phyloP scores from a whole-genome alignment of 2,329 filamentous ascomycete genomes.

The Fusarium avenaceum region DNA sequence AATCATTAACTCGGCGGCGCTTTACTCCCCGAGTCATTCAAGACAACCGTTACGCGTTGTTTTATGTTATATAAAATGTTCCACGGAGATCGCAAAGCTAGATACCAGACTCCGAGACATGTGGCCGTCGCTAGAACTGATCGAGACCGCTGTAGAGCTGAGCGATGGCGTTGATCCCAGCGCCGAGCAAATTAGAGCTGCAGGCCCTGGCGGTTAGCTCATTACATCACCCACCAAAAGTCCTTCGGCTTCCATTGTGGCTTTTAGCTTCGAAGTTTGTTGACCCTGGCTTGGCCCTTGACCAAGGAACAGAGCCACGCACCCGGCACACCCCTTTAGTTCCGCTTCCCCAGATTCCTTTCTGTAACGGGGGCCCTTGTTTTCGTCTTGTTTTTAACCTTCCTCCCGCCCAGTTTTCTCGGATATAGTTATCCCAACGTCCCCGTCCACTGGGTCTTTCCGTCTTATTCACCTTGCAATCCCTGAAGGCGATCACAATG shows the following conservation, averaged over 20 bases:
- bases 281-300: neutral
- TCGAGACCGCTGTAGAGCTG: neutral
- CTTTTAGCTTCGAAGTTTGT: constrained; percentile 27
- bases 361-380: too few species aligned
- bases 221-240: constrained; percentile 21
- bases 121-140: constrained; percentile 2
- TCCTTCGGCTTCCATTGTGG: too few species aligned
- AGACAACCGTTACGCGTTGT: constrained; percentile 2
- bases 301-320: neutral
- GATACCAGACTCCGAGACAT: neutral
- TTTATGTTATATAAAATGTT: too few species aligned
- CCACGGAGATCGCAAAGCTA: neutral
- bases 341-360: constrained; percentile 29
- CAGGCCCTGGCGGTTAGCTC: neutral
- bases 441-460: neutral
- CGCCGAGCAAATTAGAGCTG: constrained; percentile 5
- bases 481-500: constrained; percentile 33
- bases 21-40: constrained; percentile 1
- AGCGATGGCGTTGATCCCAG: neutral
- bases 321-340: constrained; percentile 2
- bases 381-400: too few species aligned
- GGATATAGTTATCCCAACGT: neutral
- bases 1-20: too few species aligned
- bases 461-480: neutral
- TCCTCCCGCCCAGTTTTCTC: neutral